phyloP scores from a whole-genome alignment of 768 basidiomycete genomes.

The Tremella mesenterica region DNA sequence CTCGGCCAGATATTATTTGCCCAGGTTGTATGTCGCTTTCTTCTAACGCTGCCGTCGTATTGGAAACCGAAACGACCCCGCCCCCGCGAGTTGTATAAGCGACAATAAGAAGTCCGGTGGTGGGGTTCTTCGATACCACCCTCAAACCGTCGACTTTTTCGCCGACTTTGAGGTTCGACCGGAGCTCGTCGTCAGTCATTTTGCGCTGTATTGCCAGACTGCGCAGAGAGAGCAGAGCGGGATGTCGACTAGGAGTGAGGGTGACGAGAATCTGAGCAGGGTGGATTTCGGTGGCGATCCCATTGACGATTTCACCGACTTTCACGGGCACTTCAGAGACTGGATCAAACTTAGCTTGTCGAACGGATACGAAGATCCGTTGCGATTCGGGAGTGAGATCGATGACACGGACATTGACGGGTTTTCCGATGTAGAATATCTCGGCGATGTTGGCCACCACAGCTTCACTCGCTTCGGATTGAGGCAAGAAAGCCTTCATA shows the following conservation, averaged over 20 bases:
- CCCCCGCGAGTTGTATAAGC: constrained; percentile 16
- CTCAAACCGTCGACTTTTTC: constrained; percentile 67
- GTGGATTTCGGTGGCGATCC: constrained; percentile 63
- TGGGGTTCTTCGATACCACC: constrained; percentile 79
- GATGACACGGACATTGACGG: constrained; percentile 73
- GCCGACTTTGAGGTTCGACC: constrained; percentile 56
- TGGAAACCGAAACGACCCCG: constrained; percentile 12
- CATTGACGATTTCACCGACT: constrained; percentile 37
- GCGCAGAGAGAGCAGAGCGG: constrained; percentile 76
- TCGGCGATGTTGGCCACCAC: constrained; percentile 47
- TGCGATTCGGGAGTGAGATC: constrained; percentile 53
- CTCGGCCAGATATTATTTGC: constrained; percentile 69
- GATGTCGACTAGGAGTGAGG: constrained; percentile 60
- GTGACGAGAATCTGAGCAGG: constrained; percentile 70
- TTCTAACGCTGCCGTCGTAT: constrained; percentile 48
- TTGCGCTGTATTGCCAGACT: constrained; percentile 73
- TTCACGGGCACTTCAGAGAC: constrained; percentile 34
- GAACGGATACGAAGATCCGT: constrained; percentile 74
- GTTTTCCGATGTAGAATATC: constrained; percentile 68
- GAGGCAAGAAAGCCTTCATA: constrained; percentile 69
- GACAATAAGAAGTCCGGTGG: constrained; percentile 70
- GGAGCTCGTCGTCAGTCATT: constrained; percentile 59
- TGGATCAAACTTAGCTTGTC: constrained; percentile 57
- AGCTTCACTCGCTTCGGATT: constrained; percentile 72
- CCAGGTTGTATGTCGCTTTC: constrained; percentile 63